Evolutionary conservation across 2,329 filamentous ascomycete species (phyloP).

Genomic region (Juglanconis oblonga): DNA sequence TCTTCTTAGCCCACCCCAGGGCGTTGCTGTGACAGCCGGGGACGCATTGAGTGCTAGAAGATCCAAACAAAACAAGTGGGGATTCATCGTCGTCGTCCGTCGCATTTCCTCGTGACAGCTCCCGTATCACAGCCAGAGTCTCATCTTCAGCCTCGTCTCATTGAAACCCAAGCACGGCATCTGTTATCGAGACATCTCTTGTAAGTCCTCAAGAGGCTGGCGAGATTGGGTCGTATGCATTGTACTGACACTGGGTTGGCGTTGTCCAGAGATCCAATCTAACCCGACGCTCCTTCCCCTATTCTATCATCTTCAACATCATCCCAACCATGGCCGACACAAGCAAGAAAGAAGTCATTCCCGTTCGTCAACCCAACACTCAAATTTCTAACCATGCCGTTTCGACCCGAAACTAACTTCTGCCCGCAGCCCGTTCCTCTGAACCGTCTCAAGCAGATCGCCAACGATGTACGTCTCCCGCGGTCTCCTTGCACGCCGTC

Average conservation of each 20-base stretch:
- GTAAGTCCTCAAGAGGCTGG: not conserved
- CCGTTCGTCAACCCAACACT: slow-evolving; percentile 6
- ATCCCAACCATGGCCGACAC: slow-evolving; percentile 14
- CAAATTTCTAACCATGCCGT: not conserved
- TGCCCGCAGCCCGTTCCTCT: slow-evolving; percentile 69
- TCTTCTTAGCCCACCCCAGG: not conserved
- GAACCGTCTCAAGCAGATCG: slow-evolving; percentile 79
- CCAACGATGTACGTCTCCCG: slow-evolving; percentile 65
- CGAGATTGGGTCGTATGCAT: not conserved
- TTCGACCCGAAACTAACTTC: not conserved
- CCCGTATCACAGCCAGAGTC: not conserved
- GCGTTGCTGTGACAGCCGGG: slow-evolving; percentile 2
- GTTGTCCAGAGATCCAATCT: not conserved
- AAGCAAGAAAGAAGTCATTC: slow-evolving; percentile 15
- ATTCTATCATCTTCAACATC: not conserved
- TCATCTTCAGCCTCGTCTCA: not conserved
- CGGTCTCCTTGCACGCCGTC: not conserved
- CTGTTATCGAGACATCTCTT: not conserved
- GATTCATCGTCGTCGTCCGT: not conserved
- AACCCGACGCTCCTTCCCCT: slow-evolving; percentile 4
- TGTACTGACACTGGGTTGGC: not conserved
- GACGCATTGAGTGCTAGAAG: slow-evolving; percentile 1
- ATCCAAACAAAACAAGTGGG: slow-evolving; percentile 15
- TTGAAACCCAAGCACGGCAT: not conserved
- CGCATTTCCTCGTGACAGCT: not conserved